These are phyloP conservation scores for Fusarium hostae DNA, from an alignment of 2,329 filamentous ascomycete genomes.

Conservation along the genomic window DNA sequence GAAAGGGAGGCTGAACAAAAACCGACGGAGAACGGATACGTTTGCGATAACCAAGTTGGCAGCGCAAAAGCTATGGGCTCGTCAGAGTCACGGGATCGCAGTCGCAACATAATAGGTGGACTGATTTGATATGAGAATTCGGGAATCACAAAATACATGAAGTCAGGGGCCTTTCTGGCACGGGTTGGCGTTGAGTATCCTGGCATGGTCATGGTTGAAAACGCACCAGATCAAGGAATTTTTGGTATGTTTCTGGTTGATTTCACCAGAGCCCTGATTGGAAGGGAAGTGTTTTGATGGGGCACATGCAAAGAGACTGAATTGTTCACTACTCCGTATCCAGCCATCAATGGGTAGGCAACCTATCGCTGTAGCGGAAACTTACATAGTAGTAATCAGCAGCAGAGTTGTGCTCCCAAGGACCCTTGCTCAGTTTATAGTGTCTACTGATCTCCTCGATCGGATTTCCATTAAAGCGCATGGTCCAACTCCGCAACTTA, in stretches of 20 bases:
- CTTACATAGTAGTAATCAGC: background rate
- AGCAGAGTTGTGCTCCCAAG: background rate
- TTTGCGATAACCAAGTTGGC: background rate
- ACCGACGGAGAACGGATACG: background rate
- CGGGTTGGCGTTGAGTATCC: constrained; percentile 37
- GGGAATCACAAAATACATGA: constrained; percentile 22
- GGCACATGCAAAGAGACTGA: constrained; percentile 12
- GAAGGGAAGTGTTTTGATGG: constrained; percentile 7
- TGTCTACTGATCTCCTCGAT: background rate
- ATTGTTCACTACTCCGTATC: constrained; percentile 4
- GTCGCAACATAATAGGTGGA: background rate
- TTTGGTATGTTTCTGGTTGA: constrained; percentile 30
- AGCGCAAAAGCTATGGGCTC: background rate
- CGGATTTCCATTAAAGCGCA: background rate
- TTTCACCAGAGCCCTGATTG: constrained; percentile 5
- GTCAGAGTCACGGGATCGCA: constrained; percentile 4
- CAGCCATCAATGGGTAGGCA: constrained; percentile 7
- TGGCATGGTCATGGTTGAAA: constrained; percentile 33
- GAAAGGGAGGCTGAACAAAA: background rate
- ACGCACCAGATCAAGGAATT: constrained; percentile 25
- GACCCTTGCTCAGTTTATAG: constrained; percentile 1
- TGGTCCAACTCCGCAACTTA: constrained; percentile 19
- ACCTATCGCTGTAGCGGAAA: constrained; percentile 40
- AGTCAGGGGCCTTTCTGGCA: constrained; percentile 13
- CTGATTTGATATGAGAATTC: background rate